These are phyloP conservation scores for Sclerospora graminicola DNA, from an alignment of 352 stramenopile species.

Conservation along the genomic window DNA sequence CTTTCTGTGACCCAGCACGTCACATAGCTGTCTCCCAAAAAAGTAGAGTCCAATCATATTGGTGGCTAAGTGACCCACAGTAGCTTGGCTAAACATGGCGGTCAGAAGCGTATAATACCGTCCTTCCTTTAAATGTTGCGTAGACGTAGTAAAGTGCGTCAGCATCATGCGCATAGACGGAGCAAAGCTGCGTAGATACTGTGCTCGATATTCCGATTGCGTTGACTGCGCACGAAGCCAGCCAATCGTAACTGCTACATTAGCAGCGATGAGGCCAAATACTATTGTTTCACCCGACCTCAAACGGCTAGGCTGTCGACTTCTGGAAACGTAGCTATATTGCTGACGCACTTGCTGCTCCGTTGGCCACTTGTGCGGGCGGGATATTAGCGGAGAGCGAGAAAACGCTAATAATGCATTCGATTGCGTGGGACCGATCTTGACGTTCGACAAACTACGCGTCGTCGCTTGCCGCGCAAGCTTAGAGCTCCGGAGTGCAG, in stretches of 20 bases:
- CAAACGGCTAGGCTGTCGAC: constrained; percentile 11
- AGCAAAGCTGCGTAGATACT: constrained; percentile 16
- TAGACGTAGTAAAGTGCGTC: constrained; percentile 66
- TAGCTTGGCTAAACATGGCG: constrained; percentile 58
- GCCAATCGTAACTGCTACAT: constrained; percentile 43
- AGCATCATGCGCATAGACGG: constrained; percentile 45
- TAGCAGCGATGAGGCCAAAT: constrained; percentile 41
- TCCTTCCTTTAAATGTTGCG: constrained; percentile 42
- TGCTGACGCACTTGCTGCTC: constrained; percentile 16
- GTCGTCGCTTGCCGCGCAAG: constrained; percentile 1
- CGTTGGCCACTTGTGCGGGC: constrained; percentile 1
- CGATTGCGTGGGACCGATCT: not conserved
- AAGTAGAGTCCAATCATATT: constrained; percentile 78
- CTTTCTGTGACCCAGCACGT: constrained; percentile 46
- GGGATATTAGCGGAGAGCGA: constrained; percentile 2
- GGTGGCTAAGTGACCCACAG: constrained; percentile 39
- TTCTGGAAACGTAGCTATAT: constrained; percentile 16
- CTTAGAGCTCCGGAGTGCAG: constrained; percentile 5
- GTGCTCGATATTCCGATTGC: constrained; percentile 18
- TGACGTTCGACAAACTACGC: constrained; percentile 6
- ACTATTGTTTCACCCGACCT: constrained; percentile 33
- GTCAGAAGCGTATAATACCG: constrained; percentile 71
- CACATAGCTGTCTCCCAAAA: constrained; percentile 60
- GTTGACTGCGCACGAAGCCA: constrained; percentile 46
- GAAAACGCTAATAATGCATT: constrained; percentile 7